These are phyloP conservation scores for Passiflora organensis DNA, from an alignment of 345 rosid genomes.

Conservation along the genomic window DNA sequence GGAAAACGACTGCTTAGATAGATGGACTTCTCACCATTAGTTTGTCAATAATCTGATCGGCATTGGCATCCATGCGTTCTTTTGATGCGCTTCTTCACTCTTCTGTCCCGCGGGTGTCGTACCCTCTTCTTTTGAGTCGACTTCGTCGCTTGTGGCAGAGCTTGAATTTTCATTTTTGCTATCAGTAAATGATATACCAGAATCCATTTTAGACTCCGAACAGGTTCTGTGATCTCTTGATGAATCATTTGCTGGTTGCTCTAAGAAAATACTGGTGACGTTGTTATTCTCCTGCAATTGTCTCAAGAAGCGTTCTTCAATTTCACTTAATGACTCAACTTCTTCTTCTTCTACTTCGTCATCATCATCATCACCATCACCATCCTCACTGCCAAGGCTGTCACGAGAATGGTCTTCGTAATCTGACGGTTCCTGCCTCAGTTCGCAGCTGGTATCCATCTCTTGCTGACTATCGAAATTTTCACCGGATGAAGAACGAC, in stretches of 20 bases:
- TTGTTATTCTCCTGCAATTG: conserved; percentile 32
- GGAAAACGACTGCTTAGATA: conserved; percentile 16
- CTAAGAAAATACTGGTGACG: conserved; percentile 4
- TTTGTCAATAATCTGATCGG: conserved; percentile 29
- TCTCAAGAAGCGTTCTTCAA: conserved; percentile 69
- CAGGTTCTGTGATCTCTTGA: conserved; percentile 15
- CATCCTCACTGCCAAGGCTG: conserved; percentile 35
- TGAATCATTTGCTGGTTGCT: conserved; percentile 15
- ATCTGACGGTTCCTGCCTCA: conserved; percentile 52
- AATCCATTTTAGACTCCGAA: conserved; percentile 30
- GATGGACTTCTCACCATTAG: conserved; percentile 9
- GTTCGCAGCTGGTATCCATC: conserved; percentile 71
- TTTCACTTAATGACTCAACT: conserved; percentile 44
- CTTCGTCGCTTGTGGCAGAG: conserved; percentile 29
- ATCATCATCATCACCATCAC: conserved; percentile 23
- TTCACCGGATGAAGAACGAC: conserved; percentile 56
- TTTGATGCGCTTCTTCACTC: conserved; percentile 12
- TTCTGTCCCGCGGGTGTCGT: conserved; percentile 5
- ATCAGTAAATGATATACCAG: conserved; percentile 37
- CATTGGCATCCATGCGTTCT: conserved; percentile 18
- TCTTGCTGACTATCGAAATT: conserved; percentile 67
- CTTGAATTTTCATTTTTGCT: conserved; percentile 39
- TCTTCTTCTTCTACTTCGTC: conserved; percentile 26
- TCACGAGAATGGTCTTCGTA: conserved; percentile 36
- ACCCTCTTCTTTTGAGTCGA: conserved; percentile 28